Base-by-base conservation (phyloP, 805 yeast genomes). In the Wickerhamomyces kurtzmanii region DNA sequence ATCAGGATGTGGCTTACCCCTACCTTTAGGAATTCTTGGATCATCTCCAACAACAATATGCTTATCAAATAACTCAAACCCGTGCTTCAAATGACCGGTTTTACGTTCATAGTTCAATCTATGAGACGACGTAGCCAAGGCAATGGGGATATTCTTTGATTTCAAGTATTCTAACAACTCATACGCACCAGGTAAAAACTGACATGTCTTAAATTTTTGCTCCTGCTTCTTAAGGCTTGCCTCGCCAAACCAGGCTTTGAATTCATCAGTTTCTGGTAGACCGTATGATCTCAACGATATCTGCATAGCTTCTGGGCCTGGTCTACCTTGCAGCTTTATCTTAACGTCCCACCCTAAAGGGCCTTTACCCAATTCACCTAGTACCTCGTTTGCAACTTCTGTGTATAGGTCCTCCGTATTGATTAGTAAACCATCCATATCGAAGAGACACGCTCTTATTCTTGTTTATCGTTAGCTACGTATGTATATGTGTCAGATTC, bases 321-420 rank as follows among this genome's bases (percentile, higher is more conserved):
- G 96, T 24, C 84, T 63, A 1, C 98, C 98, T 58, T 91, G 97
- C 16, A 91, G 57, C 38, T 78, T 67, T 36, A 85, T 64, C 54
- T 91, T 91, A 27, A 87, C 70, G 38, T 83, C 93, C 96, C 97
- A 89, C 0, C 91, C 78, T 38, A 81, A 65, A 3, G 82, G 78
- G 0, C 93, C 93, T 45, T 77, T 81, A 8, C 80, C 83, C 45
- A 71, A 79, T 30, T 63, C 59, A 10, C 72, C 70, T 15, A 91
- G 62, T 3, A 83, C 53, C 30, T 73, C 77, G 27, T 80, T 70
- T 18, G 83, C 61, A 3, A 83, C 81, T 31, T 73, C 72, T 1
- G 98, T 89, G 53, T 91, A 91, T 31, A 87, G 64, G 39, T 83
- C 93, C 54, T 91, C 99, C 4, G 96, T 82, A 57, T 87, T 84